These are phyloP conservation scores for Penicillium sp. DNA, from an alignment of 2,329 filamentous ascomycete species.

Conservation along the genomic window DNA sequence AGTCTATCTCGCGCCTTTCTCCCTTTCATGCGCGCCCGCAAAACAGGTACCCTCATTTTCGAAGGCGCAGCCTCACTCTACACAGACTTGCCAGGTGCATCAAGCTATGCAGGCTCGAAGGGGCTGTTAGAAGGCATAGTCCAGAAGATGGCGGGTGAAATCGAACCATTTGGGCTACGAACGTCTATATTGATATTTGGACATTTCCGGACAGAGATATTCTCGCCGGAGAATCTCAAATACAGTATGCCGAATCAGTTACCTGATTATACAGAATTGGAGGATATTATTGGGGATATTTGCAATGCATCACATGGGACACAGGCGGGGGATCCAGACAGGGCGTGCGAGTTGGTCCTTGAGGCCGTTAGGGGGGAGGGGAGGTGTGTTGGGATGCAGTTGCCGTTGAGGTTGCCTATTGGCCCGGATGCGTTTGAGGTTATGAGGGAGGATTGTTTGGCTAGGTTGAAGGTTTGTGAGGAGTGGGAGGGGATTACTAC, in stretches of 20 bases:
- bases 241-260: neutral
- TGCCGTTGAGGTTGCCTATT: neutral
- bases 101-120: neutral
- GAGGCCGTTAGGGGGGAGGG: slow-evolving; percentile 1
- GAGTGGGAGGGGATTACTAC: neutral
- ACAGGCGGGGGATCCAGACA: neutral
- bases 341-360: neutral
- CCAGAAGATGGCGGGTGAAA: neutral
- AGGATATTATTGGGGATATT: neutral
- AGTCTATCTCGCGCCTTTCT: neutral
- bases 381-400: neutral
- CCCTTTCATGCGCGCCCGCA: neutral
- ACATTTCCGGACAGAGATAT: neutral
- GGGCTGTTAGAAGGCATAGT: neutral
- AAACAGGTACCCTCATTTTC: neutral
- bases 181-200: neutral
- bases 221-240: neutral
- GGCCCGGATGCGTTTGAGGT: neutral
- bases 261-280: neutral
- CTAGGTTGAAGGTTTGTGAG: neutral
- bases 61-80: neutral
- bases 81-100: neutral
- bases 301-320: neutral
- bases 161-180: neutral
- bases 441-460: neutral